phyloP scores from a whole-genome alignment of 176 grass and related monocot genomes.

The Urochloa ruziziensis region DNA sequence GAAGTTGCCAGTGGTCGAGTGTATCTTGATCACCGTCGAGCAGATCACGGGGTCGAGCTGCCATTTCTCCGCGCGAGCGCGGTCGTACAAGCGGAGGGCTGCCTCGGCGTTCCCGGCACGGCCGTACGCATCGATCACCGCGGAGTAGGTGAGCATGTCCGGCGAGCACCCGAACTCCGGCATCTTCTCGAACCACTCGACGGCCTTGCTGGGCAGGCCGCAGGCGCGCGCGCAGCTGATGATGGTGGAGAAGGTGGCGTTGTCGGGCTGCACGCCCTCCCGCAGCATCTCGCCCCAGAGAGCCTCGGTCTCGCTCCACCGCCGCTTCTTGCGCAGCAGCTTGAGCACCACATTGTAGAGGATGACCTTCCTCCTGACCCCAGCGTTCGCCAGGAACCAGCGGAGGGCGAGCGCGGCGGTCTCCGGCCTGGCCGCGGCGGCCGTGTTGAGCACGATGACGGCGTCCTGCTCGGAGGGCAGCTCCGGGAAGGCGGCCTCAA shows the following conservation, averaged over 20 bases:
- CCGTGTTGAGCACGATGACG: constrained; percentile 74
- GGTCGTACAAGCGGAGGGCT: constrained; percentile 72
- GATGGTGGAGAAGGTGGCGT: constrained; percentile 74
- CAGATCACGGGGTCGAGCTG: constrained; percentile 66
- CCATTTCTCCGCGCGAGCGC: constrained; percentile 64
- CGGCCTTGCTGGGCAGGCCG: constrained; percentile 54
- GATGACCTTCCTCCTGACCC: constrained; percentile 58
- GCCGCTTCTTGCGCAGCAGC: constrained; percentile 63
- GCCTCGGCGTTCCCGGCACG: constrained; percentile 58
- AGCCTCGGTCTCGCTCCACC: constrained; percentile 57
- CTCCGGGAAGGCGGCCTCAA: constrained; percentile 47
- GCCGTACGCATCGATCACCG: constrained; percentile 77
- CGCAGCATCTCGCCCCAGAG: constrained; percentile 69
- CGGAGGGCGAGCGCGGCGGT: constrained; percentile 61
- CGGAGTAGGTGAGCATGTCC: constrained; percentile 63
- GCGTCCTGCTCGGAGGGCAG: constrained; percentile 68
- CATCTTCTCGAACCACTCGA: constrained; percentile 98
- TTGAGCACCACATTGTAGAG: constrained; percentile 92
- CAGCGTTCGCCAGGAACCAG: constrained; percentile 66
- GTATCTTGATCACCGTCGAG: constrained; percentile 65
- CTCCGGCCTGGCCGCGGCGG: constrained; percentile 30
- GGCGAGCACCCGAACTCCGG: constrained; percentile 65
- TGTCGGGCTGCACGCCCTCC: constrained; percentile 64
- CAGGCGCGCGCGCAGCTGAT: constrained; percentile 77
- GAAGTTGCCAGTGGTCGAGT: constrained; percentile 66